Evolutionary conservation across 495 filamentous ascomycete species (phyloP), one percentile per base, ranked within the genome.

Genomic region (Ascobolus immersus): DNA sequence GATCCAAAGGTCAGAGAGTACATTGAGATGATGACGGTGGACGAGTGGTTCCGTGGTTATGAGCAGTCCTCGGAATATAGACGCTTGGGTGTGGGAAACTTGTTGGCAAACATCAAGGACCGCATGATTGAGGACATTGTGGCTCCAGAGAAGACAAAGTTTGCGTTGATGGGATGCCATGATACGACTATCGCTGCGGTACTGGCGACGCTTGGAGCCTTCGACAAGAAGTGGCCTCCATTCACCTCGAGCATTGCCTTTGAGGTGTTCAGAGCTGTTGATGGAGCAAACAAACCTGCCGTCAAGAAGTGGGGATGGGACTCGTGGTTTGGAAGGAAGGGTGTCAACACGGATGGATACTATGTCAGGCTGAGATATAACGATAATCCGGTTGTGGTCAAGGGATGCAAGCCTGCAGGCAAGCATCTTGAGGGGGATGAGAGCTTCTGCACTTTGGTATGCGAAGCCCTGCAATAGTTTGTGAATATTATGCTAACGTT

Each of bases 281-380:
- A 47, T 33, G 8, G 35, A 14, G 26, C 32, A 17, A 38, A 37
- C n/a, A 32, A 32, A 20, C 26, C 30, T 20, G 35, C 31, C 21
- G 35, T 38, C n/a, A 21, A 36, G 19, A 51, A 5, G 44, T 27
- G 24, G 24, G 24, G 24, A 2, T 27, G 24, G 24, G 17, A 14
- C n/a, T 10, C 9, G 10, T 17, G 28, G 28, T 7, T 31, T 12
- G 25, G 21, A 6, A 17, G 5, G 10, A 20, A 17, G 11, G 18
- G 21, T 12, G 36, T 26, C 32, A 26, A 14, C 15, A 31, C 3
- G 17, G 62, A 65, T 35, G 70, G 58, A 1, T 78, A 91, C 55
- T 96, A 75, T 55, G 84, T 96, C n/a, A 69, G 86, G n/a, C 51
- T 96, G 35, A 64, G 81, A 34, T 94, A 86, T 52, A 94, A 96